Evolutionary conservation across 2,329 filamentous ascomycete genomes (phyloP), one percentile per base, ranked within the genome.

Genomic region (Capronia epimyces): DNA sequence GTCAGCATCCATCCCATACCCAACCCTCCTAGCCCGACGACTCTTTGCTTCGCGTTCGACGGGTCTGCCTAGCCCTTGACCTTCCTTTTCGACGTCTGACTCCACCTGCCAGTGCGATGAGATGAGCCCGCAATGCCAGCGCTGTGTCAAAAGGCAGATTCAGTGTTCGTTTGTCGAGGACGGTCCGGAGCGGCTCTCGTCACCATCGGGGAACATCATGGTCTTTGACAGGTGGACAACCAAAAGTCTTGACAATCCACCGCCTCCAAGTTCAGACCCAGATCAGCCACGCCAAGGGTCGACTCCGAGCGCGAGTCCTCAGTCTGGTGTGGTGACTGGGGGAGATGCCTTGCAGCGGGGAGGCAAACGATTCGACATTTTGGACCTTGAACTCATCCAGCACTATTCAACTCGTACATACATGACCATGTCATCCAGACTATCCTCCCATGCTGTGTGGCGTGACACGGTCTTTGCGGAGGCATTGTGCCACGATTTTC

Each of bases 371-470:
- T 58, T 61, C 41, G 53, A 64, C 42, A 46, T 69, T n/a, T 59
- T 67, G n/a, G 71, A 69, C 27, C 60, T 75, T 7, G 73, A 75
- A 49, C 57, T 75, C 18, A 64, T 70, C 37, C 69, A 76, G 51
- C 61, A 70, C 42, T 74, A 72, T 57, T 65, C 72, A 21, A 71
- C 70, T 56, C 64, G 64, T 9, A 71, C 69, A 3, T 66, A 68
- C 42, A 55, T 60, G 48, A 61, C 60, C 21, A 57, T 63, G 46
- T 58, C 58, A 7, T 60, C 58, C 7, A 52, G 56, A 29, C 44
- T 59, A 7, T 50, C 54, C 13, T 52, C 58, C 15, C 62, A 66
- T 39, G 57, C 67, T 24, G 64, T 66, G 7, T 73, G 70, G 69
- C 67, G 70, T 50, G 63, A 67, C 9, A 56, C 64, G n/a, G 62